Conservation (phyloP, 345 rosid species). For the Eucalyptus guilfoylei region DNA sequence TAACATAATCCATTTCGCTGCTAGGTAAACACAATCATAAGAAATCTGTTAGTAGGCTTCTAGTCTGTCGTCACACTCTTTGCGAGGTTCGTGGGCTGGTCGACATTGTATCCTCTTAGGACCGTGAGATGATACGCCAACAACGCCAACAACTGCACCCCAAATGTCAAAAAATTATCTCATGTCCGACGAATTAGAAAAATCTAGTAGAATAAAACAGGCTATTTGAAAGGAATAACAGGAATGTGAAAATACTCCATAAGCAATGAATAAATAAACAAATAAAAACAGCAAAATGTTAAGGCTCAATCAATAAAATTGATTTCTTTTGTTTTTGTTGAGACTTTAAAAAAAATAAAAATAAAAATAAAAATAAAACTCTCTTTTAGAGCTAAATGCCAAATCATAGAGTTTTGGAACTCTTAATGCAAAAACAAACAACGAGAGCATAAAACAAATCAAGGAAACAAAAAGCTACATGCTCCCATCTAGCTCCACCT, state of each 20-base stretch:
- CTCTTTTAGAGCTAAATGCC: neutral
- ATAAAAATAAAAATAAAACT: neutral
- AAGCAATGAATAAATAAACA: no score
- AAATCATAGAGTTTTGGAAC: neutral
- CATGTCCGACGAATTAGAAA: neutral
- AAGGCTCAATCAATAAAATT: neutral
- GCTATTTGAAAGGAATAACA: neutral
- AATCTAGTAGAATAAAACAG: neutral
- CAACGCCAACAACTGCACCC: slow-evolving; percentile 51
- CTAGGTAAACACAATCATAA: neutral
- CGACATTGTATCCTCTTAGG: slow-evolving; percentile 69
- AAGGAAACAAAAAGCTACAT: neutral
- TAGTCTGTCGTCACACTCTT: slow-evolving; percentile 75
- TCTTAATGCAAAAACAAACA: neutral
- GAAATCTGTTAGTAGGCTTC: neutral
- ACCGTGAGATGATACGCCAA: slow-evolving; percentile 85
- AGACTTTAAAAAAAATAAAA: neutral
- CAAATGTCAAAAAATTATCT: neutral
- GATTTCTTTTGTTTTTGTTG: neutral
- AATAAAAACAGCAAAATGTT: neutral
- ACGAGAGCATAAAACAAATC: no score
- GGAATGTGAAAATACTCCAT: neutral
- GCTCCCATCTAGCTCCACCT: neutral
- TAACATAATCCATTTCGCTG: neutral
- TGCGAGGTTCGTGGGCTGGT: slow-evolving; percentile 85